Conservation (phyloP, 164 flowering plant species). For the Chloranthus sessilifolius region DNA sequence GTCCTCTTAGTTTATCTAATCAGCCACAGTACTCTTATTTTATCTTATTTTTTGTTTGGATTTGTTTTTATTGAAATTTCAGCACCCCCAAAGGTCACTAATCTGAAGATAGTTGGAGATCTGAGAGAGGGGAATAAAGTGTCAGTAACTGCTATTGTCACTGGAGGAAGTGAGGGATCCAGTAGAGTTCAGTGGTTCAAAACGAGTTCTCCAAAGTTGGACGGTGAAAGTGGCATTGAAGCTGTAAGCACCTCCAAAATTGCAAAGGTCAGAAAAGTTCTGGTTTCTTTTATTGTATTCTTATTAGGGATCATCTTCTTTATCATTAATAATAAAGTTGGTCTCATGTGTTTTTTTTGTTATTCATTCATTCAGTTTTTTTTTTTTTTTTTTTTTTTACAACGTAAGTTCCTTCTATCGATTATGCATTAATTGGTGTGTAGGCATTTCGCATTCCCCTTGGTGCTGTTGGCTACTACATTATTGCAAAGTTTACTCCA, state of each 20-base stretch:
- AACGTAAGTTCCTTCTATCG: background rate
- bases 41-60: background rate
- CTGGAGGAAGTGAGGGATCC: constrained; percentile 93
- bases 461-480: constrained; percentile 87
- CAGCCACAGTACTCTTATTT: no score
- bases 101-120: constrained; percentile 82
- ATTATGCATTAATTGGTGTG: no score
- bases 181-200: constrained; percentile 99
- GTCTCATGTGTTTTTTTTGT: background rate
- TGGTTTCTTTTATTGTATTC: background rate
- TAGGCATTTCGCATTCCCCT: constrained; percentile 94
- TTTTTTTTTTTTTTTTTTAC: background rate
- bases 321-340: no score
- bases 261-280: constrained; percentile 59
- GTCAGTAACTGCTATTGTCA: constrained; percentile 75
- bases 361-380: background rate
- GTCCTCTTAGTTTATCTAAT: no score
- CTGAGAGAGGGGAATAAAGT: constrained; percentile 80
- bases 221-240: constrained; percentile 65
- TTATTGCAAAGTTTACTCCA: constrained; percentile 90
- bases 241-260: constrained; percentile 76
- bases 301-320: background rate
- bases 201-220: constrained; percentile 49
- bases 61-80: constrained; percentile 19
- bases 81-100: constrained; percentile 90